Evolutionary conservation across 164 flowering plant genomes (phyloP).

Genomic region (Tetrastigma voinierianum): DNA sequence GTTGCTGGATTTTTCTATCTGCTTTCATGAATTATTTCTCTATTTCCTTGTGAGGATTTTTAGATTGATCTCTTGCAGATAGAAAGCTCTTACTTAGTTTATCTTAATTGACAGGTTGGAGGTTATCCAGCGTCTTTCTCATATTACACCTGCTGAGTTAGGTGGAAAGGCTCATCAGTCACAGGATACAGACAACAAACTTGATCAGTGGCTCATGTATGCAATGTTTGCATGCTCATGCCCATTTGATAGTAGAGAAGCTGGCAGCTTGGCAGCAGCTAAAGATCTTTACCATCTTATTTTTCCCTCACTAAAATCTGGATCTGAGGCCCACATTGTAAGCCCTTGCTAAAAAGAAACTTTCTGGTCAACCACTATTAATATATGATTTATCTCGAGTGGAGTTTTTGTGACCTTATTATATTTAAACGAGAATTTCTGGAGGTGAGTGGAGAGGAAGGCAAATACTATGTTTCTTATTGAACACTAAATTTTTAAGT

Average conservation of each 20-base stretch:
- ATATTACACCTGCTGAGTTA: constrained; percentile 84
- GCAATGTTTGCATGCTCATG: constrained; percentile 95
- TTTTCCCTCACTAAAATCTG: constrained; percentile 92
- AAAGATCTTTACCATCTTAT: constrained; percentile 83
- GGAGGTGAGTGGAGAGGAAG: background rate
- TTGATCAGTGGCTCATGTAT: constrained; percentile 99
- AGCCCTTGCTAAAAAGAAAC: constrained; percentile 23
- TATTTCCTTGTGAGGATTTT: background rate
- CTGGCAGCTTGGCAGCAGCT: constrained; percentile 52
- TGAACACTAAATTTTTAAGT: background rate
- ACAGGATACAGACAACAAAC: constrained; percentile 85
- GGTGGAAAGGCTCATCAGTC: constrained; percentile 95
- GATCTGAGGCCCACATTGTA: constrained; percentile 86
- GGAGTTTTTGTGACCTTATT: background rate
- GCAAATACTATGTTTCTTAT: background rate
- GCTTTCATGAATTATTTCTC: background rate
- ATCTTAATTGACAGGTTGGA: constrained; percentile 56
- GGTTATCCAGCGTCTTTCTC: constrained; percentile 82
- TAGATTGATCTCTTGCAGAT: background rate
- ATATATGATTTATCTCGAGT: background rate
- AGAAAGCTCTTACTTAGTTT: background rate
- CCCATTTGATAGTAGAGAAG: constrained; percentile 72
- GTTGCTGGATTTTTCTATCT: background rate
- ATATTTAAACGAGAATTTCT: background rate
- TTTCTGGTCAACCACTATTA: background rate